Conservation (phyloP, 2,329 filamentous ascomycete genomes). For the Xylariales sp. region DNA sequence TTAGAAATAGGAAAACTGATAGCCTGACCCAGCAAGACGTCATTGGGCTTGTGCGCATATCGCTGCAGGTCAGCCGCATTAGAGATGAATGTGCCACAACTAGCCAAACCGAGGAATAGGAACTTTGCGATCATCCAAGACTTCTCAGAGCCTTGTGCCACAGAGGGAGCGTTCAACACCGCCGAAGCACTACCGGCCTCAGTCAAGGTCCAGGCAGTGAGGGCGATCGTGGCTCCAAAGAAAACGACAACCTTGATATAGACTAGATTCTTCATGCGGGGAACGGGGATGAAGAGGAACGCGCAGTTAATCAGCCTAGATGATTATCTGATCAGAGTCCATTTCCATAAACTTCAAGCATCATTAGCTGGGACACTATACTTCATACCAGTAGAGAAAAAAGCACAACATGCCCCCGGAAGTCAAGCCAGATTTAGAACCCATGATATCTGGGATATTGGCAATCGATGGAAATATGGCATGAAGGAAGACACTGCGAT, state of each 20-base stretch:
- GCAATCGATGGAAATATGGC: constrained; percentile 36
- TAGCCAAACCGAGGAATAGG: constrained; percentile 29
- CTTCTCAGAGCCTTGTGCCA: constrained; percentile 25
- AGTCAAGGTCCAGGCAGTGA: constrained; percentile 24
- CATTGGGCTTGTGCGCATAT: constrained; percentile 33
- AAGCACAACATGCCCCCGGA: constrained; percentile 34
- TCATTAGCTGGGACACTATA: background rate
- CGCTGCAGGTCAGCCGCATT: constrained; percentile 39
- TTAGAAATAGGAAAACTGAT: constrained; percentile 35
- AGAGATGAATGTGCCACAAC: constrained; percentile 31
- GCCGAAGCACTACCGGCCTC: constrained; percentile 25
- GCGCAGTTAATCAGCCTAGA: background rate
- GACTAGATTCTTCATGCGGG: constrained; percentile 10
- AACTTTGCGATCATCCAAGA: constrained; percentile 32
- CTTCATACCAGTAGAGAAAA: background rate
- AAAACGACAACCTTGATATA: constrained; percentile 23
- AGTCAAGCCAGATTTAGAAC: constrained; percentile 31
- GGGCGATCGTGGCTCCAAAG: constrained; percentile 2
- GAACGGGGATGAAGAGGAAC: background rate
- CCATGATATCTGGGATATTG: constrained; percentile 33
- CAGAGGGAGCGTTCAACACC: constrained; percentile 21
- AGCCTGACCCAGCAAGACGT: constrained; percentile 35
- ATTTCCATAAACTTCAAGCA: too few species aligned
- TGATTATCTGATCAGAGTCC: background rate
- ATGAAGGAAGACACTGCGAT: too few species aligned